Evolutionary conservation across 2,329 filamentous ascomycete species (phyloP), one percentile per base, ranked within the genome.

Genomic region (Aschersonia sp.): DNA sequence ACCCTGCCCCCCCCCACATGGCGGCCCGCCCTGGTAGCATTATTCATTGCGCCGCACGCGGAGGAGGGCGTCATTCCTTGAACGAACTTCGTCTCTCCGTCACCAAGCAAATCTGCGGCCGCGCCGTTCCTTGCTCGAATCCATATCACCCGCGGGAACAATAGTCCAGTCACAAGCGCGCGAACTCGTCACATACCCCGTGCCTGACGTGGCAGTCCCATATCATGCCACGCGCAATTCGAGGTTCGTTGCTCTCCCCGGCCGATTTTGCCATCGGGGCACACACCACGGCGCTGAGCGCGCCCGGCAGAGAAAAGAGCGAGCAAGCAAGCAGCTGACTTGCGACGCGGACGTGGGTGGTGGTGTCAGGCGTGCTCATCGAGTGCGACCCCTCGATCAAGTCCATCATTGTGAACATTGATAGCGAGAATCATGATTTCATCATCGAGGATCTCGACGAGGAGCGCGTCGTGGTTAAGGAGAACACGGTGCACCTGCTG

Each of bases 381-480:
- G 79, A 87, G 64, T 87, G 83, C 65, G 85, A 90, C 61, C 82
- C 85, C n/a, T 86, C 83, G 43, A 88, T 90, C 73, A 89, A 88
- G 66, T 84, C 85, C 53, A 87, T 89, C 69, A 83, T 90, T 58
- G 71, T 85, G 56, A 84, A 81, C 58, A 85, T 90, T 55, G 82
- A 90, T 64, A 76, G 70, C 56, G 70, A 77, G 49, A 73, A 75
- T 54, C 79, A 88, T 63, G 79, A 82, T 53, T 86, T 79, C 61
- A 85, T 90, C 58, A 84, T 88, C 52, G 83, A 88, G 57, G 83
- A 88, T 52, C 74, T 89, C 1, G 85, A 89, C 64, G 85, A 89
- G 50, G 76, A 84, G 60, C 81, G 83, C 49, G 70, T 87, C 1
- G 71, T 90, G 4, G 76, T 89, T 48, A 87, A 87, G 63, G 81